These are phyloP conservation scores for Aaosphaeria pasadenensis DNA, from an alignment of 2,329 filamentous ascomycete genomes.

Conservation along the genomic window DNA sequence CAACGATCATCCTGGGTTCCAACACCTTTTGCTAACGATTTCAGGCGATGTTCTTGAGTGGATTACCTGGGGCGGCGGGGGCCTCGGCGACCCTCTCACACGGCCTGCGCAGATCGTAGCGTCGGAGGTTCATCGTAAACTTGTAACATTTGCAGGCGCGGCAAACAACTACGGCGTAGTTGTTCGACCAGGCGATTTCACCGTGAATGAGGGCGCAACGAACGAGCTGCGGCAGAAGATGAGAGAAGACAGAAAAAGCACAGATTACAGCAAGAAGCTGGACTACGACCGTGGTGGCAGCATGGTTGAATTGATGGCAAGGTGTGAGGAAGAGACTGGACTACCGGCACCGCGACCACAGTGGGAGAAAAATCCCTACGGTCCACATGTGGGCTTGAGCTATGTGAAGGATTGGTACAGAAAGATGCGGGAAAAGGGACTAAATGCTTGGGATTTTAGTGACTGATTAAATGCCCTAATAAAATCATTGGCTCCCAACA, in stretches of 20 bases:
- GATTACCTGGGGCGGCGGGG: slow-evolving; percentile 51
- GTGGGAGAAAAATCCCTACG: slow-evolving; percentile 46
- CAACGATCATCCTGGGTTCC: not conserved
- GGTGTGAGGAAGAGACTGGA: slow-evolving; percentile 43
- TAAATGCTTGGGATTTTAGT: slow-evolving; percentile 17
- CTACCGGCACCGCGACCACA: slow-evolving; percentile 41
- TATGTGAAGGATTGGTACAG: slow-evolving; percentile 48
- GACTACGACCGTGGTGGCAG: slow-evolving; percentile 46
- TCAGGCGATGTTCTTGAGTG: slow-evolving; percentile 48
- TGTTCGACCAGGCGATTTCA: slow-evolving; percentile 34
- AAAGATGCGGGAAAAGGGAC: slow-evolving; percentile 29
- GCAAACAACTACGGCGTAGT: slow-evolving; percentile 46
- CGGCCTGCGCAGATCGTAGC: slow-evolving; percentile 45
- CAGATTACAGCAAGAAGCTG: slow-evolving; percentile 13
- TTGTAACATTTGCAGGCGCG: slow-evolving; percentile 45
- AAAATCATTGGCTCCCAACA: too few species aligned
- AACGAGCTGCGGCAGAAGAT: slow-evolving; percentile 33
- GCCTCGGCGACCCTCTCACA: slow-evolving; percentile 47
- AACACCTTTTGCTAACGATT: not conserved
- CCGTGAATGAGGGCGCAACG: slow-evolving; percentile 38
- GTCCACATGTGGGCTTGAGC: slow-evolving; percentile 42
- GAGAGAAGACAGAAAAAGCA: slow-evolving; percentile 14
- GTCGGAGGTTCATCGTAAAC: slow-evolving; percentile 44
- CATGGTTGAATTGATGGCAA: slow-evolving; percentile 37
- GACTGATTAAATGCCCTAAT: too few species aligned